A percentile compares a stretch with the other conserved stretches of the same genome.
These are phyloP conservation scores for Backusella morwellensis DNA, from an alignment of 192 early-diverging fungal species.

Conservation along the genomic window DNA sequence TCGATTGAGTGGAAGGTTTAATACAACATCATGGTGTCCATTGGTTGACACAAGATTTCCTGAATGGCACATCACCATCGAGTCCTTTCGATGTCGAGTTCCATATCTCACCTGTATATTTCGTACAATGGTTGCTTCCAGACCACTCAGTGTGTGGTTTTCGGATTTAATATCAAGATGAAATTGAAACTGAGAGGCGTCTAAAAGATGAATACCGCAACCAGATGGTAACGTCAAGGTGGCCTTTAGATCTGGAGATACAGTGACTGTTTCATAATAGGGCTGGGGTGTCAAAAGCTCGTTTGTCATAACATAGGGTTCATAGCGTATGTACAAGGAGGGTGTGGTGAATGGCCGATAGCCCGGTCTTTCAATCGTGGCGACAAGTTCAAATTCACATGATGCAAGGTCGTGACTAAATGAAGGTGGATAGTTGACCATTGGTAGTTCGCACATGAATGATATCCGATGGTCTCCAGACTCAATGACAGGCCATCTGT, in stretches of 20 bases:
- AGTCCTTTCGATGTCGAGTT: neutral
- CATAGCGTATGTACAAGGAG: neutral
- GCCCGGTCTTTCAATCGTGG: conserved; percentile 14
- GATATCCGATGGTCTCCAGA: conserved; percentile 29
- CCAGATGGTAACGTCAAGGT: neutral
- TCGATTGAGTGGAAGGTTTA: neutral
- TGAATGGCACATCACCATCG: neutral
- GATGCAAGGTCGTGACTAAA: conserved; percentile 15
- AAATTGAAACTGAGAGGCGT: neutral
- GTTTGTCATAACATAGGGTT: neutral
- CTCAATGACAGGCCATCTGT: conserved; percentile 22
- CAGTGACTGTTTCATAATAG: neutral
- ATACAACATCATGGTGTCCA: neutral
- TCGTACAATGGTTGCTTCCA: neutral
- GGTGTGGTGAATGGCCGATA: conserved; percentile 14
- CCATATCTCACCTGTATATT: neutral
- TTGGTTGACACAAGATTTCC: neutral
- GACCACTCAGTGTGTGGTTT: neutral
- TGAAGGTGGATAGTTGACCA: conserved; percentile 32
- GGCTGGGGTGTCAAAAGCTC: neutral
- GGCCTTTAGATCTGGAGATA: neutral
- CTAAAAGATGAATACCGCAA: neutral
- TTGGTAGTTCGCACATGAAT: conserved; percentile 30
- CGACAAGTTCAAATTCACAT: conserved; percentile 10
- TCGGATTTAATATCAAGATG: neutral